phyloP scores from a whole-genome alignment of 192 early-diverging fungal genomes.

The Linnemannia elongata region DNA sequence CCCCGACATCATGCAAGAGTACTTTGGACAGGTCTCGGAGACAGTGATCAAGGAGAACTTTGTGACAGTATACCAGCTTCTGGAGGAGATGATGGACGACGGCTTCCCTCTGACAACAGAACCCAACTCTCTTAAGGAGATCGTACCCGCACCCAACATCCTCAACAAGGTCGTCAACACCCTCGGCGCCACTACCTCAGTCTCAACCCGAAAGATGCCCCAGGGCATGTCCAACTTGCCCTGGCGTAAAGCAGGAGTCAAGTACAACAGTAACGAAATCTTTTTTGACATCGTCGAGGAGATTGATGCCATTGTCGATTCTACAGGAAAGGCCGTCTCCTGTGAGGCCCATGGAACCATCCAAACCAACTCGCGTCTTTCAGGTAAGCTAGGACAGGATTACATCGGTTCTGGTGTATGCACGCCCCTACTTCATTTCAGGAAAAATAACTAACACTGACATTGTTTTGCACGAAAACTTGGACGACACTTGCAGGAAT shows the following conservation, averaged over 20 bases:
- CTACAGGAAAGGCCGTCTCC: conserved; percentile 77
- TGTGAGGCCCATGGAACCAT: conserved; percentile 88
- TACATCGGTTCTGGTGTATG: too few species aligned
- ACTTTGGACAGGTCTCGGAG: conserved; percentile 88
- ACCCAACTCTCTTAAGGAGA: conserved; percentile 83
- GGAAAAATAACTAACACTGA: not conserved
- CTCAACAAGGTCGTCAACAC: conserved; percentile 89
- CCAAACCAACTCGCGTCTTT: conserved; percentile 80
- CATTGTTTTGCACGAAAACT: not conserved
- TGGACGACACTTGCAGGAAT: conserved; percentile 79
- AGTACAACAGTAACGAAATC: conserved; percentile 93
- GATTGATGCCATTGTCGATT: conserved; percentile 87
- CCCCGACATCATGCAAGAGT: conserved; percentile 83
- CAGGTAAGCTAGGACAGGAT: conserved; percentile 63
- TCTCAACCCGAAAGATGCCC: conserved; percentile 65
- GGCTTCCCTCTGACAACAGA: conserved; percentile 92
- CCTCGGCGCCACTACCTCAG: conserved; percentile 69
- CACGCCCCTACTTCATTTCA: too few species aligned
- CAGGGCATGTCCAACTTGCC: conserved; percentile 82
- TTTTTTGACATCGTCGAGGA: conserved; percentile 95
- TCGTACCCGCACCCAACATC: conserved; percentile 90
- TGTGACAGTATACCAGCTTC: conserved; percentile 89
- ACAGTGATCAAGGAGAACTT: conserved; percentile 92
- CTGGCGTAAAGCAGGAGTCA: conserved; percentile 90
- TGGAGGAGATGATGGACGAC: conserved; percentile 96